A percentile compares a stretch with the other conserved stretches of the same genome.
These are phyloP conservation scores for Exophiala calicioides DNA, from an alignment of 2,329 filamentous ascomycete genomes.

Conservation along the genomic window DNA sequence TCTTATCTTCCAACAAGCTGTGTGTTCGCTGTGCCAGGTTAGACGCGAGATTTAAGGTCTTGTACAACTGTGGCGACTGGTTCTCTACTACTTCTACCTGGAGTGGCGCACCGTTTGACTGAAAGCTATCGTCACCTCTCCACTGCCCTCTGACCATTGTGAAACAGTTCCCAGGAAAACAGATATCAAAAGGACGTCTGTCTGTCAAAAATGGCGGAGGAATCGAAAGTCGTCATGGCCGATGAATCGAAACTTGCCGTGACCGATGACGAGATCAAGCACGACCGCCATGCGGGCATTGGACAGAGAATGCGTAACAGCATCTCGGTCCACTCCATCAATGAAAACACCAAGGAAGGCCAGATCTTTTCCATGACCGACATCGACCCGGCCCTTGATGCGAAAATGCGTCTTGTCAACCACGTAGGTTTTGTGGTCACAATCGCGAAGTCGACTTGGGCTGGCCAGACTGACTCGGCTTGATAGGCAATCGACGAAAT, in stretches of 20 bases:
- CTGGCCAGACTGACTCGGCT: not conserved
- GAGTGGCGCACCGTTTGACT: too few relatives aligned
- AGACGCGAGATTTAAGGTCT: too few relatives aligned
- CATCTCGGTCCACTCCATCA: constrained; percentile 17
- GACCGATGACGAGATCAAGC: constrained; percentile 7
- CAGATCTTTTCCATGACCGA: constrained; percentile 30
- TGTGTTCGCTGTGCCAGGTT: too few relatives aligned
- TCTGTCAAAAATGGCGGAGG: too few relatives aligned
- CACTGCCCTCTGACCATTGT: not conserved
- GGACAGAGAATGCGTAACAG: constrained; percentile 21
- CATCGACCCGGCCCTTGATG: constrained; percentile 42
- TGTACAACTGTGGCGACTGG: too few relatives aligned
- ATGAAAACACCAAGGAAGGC: constrained; percentile 21
- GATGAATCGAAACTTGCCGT: constrained; percentile 12
- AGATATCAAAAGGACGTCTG: not conserved
- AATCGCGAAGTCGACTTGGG: not conserved
- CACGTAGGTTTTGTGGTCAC: constrained; percentile 26
- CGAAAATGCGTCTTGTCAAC: constrained; percentile 44
- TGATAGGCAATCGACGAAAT: constrained; percentile 55
- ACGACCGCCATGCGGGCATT: constrained; percentile 9
- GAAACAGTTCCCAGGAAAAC: not conserved
- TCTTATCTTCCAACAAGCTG: too few relatives aligned
- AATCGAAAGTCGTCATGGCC: constrained; percentile 15
- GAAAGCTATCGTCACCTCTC: too few relatives aligned
- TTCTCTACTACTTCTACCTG: too few relatives aligned